A percentile compares a stretch with the other conserved stretches of the same genome.
phyloP scores from a whole-genome alignment of 164 flowering plant species.

The Liriodendron chinense region DNA sequence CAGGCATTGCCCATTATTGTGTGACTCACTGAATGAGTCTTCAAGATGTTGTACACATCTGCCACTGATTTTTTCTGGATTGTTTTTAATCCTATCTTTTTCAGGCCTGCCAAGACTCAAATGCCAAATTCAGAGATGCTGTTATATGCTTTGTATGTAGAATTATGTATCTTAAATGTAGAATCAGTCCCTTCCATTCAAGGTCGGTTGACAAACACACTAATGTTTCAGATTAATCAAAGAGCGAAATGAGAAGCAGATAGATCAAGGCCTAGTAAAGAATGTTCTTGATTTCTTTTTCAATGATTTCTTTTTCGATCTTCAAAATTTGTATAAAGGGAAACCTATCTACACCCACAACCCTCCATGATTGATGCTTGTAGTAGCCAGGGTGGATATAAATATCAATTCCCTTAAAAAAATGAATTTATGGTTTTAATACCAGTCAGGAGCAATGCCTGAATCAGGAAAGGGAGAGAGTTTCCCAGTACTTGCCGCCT shows the following conservation, averaged over 20 bases:
- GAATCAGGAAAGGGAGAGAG: constrained; percentile 78
- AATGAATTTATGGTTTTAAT: background rate
- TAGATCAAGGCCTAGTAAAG: constrained; percentile 72
- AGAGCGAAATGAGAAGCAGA: constrained; percentile 50
- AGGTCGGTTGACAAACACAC: background rate
- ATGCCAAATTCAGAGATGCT: constrained; percentile 74
- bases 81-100: background rate
- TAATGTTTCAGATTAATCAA: constrained; percentile 21
- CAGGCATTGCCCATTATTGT: too few relatives aligned
- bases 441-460: constrained; percentile 44
- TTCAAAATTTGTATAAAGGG: too few relatives aligned
- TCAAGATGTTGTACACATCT: too few relatives aligned
- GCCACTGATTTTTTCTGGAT: background rate
- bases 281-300: constrained; percentile 71
- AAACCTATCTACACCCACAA: too few relatives aligned
- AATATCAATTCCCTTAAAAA: too few relatives aligned
- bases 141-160: constrained; percentile 39
- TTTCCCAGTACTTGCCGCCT: constrained; percentile 70
- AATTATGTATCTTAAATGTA: background rate
- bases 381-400: background rate
- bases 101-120: constrained; percentile 68
- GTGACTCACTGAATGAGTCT: too few relatives aligned
- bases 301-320: too few relatives aligned
- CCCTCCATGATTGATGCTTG: too few relatives aligned
- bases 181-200: background rate